Conservation (phyloP, 768 basidiomycete species). For the Lactarius quietus region DNA sequence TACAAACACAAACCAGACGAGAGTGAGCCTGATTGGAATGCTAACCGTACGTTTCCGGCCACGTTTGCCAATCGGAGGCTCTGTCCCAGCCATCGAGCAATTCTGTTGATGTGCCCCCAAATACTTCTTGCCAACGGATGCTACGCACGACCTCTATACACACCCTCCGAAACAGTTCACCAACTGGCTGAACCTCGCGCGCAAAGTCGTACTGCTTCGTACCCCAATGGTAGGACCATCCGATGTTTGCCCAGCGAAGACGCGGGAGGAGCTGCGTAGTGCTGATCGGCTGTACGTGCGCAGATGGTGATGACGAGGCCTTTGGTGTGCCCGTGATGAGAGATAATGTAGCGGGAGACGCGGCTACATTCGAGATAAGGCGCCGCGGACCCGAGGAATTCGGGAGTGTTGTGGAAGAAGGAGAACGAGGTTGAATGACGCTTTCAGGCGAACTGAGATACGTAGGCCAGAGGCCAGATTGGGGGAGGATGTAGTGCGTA, state of each 20-base stretch:
- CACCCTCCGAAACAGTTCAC: conserved; percentile 48
- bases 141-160: conserved; percentile 60
- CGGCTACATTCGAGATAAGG: conserved; percentile 71
- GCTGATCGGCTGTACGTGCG: conserved; percentile 46
- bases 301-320: conserved; percentile 61
- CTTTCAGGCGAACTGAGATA: conserved; percentile 40
- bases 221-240: conserved; percentile 96
- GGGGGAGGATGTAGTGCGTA: conserved; percentile 76
- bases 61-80: conserved; percentile 63
- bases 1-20: background rate
- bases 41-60: conserved; percentile 78
- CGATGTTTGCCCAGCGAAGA: conserved; percentile 94
- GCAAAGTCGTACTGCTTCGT: conserved; percentile 93
- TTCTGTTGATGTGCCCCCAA: conserved; percentile 32
- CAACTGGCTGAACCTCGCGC: conserved; percentile 60
- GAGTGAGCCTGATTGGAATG: background rate
- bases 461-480: conserved; percentile 73
- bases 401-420: conserved; percentile 26
- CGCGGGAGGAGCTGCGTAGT: conserved; percentile 63
- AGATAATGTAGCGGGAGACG: conserved; percentile 51
- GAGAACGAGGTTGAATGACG: conserved; percentile 46
- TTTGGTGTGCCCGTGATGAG: conserved; percentile 54
- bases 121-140: conserved; percentile 72
- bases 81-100: conserved; percentile 47
- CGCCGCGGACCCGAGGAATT: conserved; percentile 52